Base-by-base conservation (phyloP, 495 filamentous ascomycete species). In the Rhypophila decipiens region DNA sequence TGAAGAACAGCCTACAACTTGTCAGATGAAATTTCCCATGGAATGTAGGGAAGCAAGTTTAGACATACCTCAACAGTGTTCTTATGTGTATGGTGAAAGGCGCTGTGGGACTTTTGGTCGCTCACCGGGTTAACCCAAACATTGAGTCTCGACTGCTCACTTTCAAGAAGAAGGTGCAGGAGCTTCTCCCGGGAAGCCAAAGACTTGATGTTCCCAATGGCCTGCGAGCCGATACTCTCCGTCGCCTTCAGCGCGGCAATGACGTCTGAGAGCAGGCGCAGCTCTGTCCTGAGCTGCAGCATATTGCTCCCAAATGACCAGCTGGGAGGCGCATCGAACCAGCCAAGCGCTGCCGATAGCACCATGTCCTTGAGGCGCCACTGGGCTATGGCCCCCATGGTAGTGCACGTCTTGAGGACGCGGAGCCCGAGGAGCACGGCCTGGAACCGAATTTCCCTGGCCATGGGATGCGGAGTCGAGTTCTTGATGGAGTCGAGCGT, bases 221-320 rank as follows among this genome's bases (percentile, higher is more conserved):
- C 49, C 20, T 79, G 72, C 3, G 70, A 63, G 20, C 76, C 86
- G 33, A 88, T 79, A 34, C 67, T 56, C 2, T 74, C 63, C 19
- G 84, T 71, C 2, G 67, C 58, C 43, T 64, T 75, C 47, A 99
- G 61, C 22, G 80, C 76, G 38, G 68, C 65, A 22, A 79, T 68
- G 31, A 96, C 82, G 65, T 97, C 91, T 9, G 73, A 73, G 7
- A 99, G 77, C 24, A 97, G 65, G 51, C 82, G 84, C 24, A 86
- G 80, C 64, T 99, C 94, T 0, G 94, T 88, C 65, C 93, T 97
- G 23, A 97, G 75, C 59, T 97, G 93, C 7, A 96, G 70, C 39
- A 86, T 75, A 60, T 96, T 96, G 48, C 91, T 90, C 35, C 94
- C 94, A 62, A 94, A 97, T 2, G 90, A 94, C 93, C 93, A 99